phyloP scores from a whole-genome alignment of 805 yeast genomes.

The Spencermartinsiella europaea region DNA sequence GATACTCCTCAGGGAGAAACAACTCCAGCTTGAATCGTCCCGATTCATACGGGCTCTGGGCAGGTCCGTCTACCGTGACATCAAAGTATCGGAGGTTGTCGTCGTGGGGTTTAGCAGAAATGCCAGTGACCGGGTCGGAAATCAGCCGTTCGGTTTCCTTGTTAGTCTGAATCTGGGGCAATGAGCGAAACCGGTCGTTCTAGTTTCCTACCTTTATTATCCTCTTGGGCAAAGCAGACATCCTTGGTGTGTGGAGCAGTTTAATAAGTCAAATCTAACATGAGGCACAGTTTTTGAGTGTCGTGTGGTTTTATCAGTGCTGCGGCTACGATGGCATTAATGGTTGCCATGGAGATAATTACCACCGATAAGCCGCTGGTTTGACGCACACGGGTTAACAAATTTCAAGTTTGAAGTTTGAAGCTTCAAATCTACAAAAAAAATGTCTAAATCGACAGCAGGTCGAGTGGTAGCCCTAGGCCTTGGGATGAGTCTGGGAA shows the following conservation, averaged over 20 bases:
- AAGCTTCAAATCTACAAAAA: too few relatives aligned
- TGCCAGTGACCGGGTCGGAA: conserved; percentile 96
- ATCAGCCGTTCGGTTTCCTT: conserved; percentile 88
- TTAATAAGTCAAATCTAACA: not conserved
- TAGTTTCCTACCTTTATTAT: conserved; percentile 66
- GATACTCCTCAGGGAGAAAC: conserved; percentile 93
- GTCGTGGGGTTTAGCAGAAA: conserved; percentile 87
- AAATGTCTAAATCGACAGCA: conserved; percentile 22
- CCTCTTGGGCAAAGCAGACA: conserved; percentile 68
- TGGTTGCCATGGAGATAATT: too few relatives aligned
- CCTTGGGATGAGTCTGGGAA: conserved; percentile 25
- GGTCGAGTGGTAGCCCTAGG: conserved; percentile 29
- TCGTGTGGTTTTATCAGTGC: not conserved
- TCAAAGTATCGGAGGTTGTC: conserved; percentile 90
- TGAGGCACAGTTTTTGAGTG: conserved; percentile 2
- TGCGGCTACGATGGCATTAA: too few relatives aligned
- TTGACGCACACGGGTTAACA: too few relatives aligned
- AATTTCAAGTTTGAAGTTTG: too few relatives aligned
- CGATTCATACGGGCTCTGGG: conserved; percentile 81
- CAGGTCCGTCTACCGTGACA: conserved; percentile 89
- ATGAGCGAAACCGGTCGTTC: too few relatives aligned
- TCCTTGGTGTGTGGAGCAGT: not conserved
- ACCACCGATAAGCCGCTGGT: too few relatives aligned
- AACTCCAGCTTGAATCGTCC: conserved; percentile 77
- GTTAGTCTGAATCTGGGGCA: not conserved